These are phyloP conservation scores for Xylariaceae sp. DNA, from an alignment of 2,329 filamentous ascomycete species.

Conservation along the genomic window DNA sequence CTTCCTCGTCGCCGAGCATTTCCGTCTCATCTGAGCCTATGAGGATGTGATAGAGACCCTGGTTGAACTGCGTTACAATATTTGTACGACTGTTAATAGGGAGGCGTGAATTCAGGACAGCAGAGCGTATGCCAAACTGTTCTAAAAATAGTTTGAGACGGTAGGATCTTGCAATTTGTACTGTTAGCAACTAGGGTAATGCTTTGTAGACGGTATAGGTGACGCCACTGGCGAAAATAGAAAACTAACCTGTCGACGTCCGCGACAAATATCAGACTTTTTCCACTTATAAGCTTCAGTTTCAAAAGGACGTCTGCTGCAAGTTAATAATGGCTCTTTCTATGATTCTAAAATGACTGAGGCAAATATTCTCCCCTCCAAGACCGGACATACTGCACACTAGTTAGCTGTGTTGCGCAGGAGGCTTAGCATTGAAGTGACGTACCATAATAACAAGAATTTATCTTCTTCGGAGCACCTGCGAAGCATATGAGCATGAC, in stretches of 20 bases:
- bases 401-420: background rate
- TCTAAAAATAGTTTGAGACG: constrained; percentile 69
- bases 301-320: constrained; percentile 78
- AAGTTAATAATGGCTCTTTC: background rate
- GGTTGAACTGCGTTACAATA: constrained; percentile 96
- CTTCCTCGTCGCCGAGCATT: constrained; percentile 65
- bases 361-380: no score
- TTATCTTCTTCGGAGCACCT: constrained; percentile 96
- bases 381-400: background rate
- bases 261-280: constrained; percentile 76
- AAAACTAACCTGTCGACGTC: constrained; percentile 45
- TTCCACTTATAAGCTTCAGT: constrained; percentile 88
- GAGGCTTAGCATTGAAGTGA: background rate
- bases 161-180: background rate
- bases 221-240: background rate
- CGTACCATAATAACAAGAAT: constrained; percentile 70
- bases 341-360: no score
- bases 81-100: constrained; percentile 91
- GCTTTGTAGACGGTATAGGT: constrained; percentile 61
- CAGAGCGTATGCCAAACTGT: constrained; percentile 88
- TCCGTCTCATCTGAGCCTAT: constrained; percentile 94
- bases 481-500: constrained; percentile 15
- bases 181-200: background rate
- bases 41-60: constrained; percentile 94
- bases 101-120: constrained; percentile 78